These are phyloP conservation scores for Coniochaeta hoffmannii DNA, from an alignment of 2,329 filamentous ascomycete species.

Conservation along the genomic window DNA sequence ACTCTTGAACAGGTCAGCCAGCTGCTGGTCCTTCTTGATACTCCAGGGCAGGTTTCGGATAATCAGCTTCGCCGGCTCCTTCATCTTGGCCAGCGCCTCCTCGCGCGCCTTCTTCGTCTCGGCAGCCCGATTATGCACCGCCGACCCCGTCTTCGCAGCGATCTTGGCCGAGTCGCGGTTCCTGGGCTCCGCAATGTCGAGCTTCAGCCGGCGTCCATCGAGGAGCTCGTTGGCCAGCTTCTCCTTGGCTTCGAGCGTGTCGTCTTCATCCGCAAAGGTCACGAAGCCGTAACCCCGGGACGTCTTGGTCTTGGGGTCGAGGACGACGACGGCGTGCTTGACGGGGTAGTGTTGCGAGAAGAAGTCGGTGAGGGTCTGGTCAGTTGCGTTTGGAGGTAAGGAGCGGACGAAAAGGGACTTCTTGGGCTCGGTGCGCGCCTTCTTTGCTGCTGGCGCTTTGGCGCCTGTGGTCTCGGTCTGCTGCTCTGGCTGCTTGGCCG, in stretches of 20 bases:
- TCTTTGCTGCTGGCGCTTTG: constrained; percentile 32
- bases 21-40: constrained; percentile 77
- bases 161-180: constrained; percentile 54
- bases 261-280: constrained; percentile 88
- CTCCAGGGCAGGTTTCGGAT: constrained; percentile 95
- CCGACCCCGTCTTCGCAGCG: constrained; percentile 21
- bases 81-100: constrained; percentile 52
- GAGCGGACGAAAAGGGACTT: constrained; percentile 86
- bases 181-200: constrained; percentile 83
- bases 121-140: constrained; percentile 27
- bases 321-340: constrained; percentile 90
- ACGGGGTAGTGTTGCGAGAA: constrained; percentile 94
- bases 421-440: constrained; percentile 50
- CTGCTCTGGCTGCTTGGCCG: constrained; percentile 7
- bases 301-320: constrained; percentile 76
- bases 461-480: neutral
- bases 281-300: constrained; percentile 95
- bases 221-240: constrained; percentile 74
- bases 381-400: constrained; percentile 70
- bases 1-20: constrained; percentile 71
- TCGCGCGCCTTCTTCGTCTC: constrained; percentile 44
- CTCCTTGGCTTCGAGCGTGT: constrained; percentile 72
- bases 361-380: constrained; percentile 73
- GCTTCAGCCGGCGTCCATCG: constrained; percentile 71
- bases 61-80: constrained; percentile 68